Evolutionary conservation across 345 rosid species (phyloP).

Genomic region (Passiflora organensis): DNA sequence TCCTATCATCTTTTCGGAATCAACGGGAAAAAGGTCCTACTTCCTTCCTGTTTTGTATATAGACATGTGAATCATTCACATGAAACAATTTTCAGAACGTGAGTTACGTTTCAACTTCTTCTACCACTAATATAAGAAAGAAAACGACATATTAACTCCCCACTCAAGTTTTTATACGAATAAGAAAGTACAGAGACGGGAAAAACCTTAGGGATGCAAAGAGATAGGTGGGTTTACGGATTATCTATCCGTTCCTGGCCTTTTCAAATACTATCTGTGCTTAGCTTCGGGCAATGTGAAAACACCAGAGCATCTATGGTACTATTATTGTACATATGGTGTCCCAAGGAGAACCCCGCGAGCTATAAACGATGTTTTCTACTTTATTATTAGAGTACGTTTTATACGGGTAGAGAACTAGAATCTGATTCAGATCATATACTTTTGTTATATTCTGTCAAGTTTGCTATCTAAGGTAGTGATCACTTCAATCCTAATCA

Average conservation of each 20-base stretch:
- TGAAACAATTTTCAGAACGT: background rate
- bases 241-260: too few species aligned
- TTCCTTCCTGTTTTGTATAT: too few species aligned
- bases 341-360: background rate
- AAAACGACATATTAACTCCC: conserved; percentile 21
- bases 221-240: too few species aligned
- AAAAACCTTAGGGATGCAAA: too few species aligned
- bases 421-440: conserved; percentile 20
- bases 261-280: too few species aligned
- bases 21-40: too few species aligned
- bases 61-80: background rate
- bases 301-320: background rate
- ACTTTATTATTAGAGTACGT: conserved; percentile 5
- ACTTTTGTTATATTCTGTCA: too few species aligned
- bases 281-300: background rate
- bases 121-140: background rate
- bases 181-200: too few species aligned
- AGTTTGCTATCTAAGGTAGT: too few species aligned
- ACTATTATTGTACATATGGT: background rate
- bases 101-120: background rate
- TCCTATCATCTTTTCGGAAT: too few species aligned
- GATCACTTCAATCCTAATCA: conserved; percentile 2
- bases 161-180: conserved; percentile 1
- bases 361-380: conserved; percentile 4
- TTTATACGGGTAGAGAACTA: conserved; percentile 2